Evolutionary conservation across 148 eudicot genomes (phyloP).

Genomic region (Silene conica): DNA sequence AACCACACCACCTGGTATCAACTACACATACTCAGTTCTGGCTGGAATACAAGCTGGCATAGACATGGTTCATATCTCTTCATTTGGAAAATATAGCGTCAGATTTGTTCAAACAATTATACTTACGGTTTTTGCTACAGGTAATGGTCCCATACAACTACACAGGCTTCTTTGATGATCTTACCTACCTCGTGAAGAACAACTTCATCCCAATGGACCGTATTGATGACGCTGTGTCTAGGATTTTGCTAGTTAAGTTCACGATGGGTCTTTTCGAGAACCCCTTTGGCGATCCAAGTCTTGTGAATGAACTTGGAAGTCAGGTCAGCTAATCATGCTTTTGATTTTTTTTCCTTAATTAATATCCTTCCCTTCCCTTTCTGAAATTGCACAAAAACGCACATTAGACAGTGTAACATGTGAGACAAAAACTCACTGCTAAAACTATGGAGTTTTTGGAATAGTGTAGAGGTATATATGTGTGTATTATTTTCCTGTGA

Average conservation of each 20-base stretch:
- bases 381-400: background rate
- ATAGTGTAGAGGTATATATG: background rate
- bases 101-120: background rate
- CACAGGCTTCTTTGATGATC: constrained; percentile 61
- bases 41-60: constrained; percentile 73
- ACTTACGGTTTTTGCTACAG: constrained; percentile 33
- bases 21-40: constrained; percentile 75
- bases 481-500: background rate
- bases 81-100: background rate
- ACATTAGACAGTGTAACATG: background rate
- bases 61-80: constrained; percentile 63
- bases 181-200: constrained; percentile 58
- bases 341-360: background rate
- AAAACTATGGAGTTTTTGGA: background rate
- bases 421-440: background rate
- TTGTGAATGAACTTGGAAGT: constrained; percentile 62
- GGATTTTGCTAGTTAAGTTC: constrained; percentile 79
- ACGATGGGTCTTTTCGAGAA: constrained; percentile 83
- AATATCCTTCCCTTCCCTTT: background rate
- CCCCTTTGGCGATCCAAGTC: constrained; percentile 71
- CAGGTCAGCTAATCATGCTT: constrained; percentile 42
- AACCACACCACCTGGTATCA: constrained; percentile 67
- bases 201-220: constrained; percentile 65
- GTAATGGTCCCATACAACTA: constrained; percentile 71
- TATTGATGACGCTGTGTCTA: constrained; percentile 78